Evolutionary conservation across 2,329 filamentous ascomycete species (phyloP).

Genomic region (Sordariomycetes sp.): DNA sequence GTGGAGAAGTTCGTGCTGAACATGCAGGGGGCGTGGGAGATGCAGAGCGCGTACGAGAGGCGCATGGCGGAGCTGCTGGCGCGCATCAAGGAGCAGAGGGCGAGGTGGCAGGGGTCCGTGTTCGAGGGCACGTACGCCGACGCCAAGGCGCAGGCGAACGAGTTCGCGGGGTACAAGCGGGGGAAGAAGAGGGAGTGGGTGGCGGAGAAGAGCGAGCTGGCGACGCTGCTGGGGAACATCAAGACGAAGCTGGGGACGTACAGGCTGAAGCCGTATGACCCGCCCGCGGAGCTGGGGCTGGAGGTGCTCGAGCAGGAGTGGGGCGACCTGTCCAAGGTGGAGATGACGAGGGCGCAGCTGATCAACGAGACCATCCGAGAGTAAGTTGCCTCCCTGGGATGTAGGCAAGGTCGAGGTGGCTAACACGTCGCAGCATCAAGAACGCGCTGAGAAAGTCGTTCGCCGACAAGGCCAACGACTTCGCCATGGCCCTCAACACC

Average conservation of each 20-base stretch:
- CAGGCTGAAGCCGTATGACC: conserved; percentile 80
- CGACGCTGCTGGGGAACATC: conserved; percentile 90
- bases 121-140: conserved; percentile 91
- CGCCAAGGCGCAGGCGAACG: conserved; percentile 73
- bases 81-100: conserved; percentile 61
- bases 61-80: conserved; percentile 76
- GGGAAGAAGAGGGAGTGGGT: conserved; percentile 92
- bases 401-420: background rate
- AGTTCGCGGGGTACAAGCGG: conserved; percentile 84
- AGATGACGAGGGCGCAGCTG: conserved; percentile 80
- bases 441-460: conserved; percentile 87
- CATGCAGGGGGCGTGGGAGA: conserved; percentile 99
- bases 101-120: conserved; percentile 65
- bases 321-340: conserved; percentile 66
- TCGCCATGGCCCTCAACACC: conserved; percentile 88
- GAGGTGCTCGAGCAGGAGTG: conserved; percentile 78
- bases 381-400: conserved; percentile 30
- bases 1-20: conserved; percentile 98
- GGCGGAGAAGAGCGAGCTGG: conserved; percentile 91
- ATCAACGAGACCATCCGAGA: conserved; percentile 99
- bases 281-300: conserved; percentile 70
- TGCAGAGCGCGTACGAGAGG: conserved; percentile 93
- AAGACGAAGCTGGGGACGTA: conserved; percentile 98
- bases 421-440: conserved; percentile 57
- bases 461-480: conserved; percentile 97